Percentiles rank a stretch among this genome's conserved stretches.
phyloP scores from a whole-genome alignment of 495 filamentous ascomycete genomes.

The Aspergillus bertholletiae region DNA sequence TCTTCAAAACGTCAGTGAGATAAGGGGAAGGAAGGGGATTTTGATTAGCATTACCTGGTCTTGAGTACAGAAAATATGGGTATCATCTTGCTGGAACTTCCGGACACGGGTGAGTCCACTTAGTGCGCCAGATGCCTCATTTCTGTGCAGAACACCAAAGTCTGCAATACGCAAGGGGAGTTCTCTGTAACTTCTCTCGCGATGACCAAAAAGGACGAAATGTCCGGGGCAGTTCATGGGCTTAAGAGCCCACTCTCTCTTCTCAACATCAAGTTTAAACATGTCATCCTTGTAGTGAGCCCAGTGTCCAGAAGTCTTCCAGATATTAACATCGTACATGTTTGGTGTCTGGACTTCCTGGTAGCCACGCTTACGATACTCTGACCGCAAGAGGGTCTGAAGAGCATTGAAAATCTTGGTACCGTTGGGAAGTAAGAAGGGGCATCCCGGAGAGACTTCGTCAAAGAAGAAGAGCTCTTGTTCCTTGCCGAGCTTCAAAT shows the following conservation, averaged over 20 bases:
- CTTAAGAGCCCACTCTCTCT: conserved; percentile 77
- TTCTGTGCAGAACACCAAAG: conserved; percentile 92
- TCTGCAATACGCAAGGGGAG: conserved; percentile 88
- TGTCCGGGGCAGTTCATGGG: conserved; percentile 98
- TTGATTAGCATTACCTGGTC: conserved; percentile 52
- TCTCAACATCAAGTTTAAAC: conserved; percentile 90
- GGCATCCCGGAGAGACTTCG: conserved; percentile 84
- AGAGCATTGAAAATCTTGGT: conserved; percentile 89
- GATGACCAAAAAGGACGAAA: conserved; percentile 71
- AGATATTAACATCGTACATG: conserved; percentile 87
- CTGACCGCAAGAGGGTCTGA: conserved; percentile 69
- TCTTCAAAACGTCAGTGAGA: conserved; percentile 41
- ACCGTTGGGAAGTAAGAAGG: conserved; percentile 91
- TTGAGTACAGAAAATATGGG: conserved; percentile 85
- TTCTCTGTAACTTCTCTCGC: conserved; percentile 81
- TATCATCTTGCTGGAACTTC: conserved; percentile 92
- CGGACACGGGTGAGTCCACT: conserved; percentile 87
- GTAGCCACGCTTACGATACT: conserved; percentile 93
- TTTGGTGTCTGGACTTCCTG: conserved; percentile 94
- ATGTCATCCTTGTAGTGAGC: conserved; percentile 95
- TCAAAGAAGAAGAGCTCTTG: conserved; percentile 98
- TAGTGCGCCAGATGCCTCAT: conserved; percentile 90
- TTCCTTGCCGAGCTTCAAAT: conserved; percentile 83
- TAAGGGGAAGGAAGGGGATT: neutral
- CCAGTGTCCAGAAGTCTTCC: conserved; percentile 95